These are phyloP conservation scores for Rhododendron kiyosumense DNA, from an alignment of 148 eudicot genomes.

Conservation along the genomic window DNA sequence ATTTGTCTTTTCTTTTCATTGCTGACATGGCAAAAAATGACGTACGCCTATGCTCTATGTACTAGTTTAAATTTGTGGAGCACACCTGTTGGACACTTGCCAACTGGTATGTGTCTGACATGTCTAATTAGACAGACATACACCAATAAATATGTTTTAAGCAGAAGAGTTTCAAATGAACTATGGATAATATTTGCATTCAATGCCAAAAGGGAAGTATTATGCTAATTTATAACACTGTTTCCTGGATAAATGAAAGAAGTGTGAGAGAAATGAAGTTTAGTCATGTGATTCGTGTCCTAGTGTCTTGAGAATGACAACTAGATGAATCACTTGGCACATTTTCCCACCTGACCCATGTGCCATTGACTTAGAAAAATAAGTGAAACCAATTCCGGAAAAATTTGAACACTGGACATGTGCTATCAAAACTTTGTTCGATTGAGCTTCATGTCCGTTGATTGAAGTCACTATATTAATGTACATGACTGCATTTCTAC, in stretches of 20 bases:
- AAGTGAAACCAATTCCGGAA: background rate
- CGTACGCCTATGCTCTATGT: background rate
- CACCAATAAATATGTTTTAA: background rate
- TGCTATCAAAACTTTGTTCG: background rate
- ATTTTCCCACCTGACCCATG: background rate
- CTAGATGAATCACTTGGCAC: background rate
- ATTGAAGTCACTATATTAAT: background rate
- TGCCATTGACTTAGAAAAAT: background rate
- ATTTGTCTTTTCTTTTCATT: background rate
- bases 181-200: background rate
- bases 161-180: background rate
- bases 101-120: background rate
- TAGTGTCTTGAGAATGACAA: background rate
- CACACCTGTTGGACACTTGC: background rate
- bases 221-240: background rate
- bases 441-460: background rate
- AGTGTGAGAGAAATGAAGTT: background rate
- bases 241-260: background rate
- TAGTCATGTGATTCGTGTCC: background rate
- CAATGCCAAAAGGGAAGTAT: background rate
- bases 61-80: background rate
- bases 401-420: background rate
- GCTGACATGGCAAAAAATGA: background rate
- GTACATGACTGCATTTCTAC: background rate
- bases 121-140: background rate